Base-by-base conservation (phyloP, 2,329 filamentous ascomycete species). In the Venturiaceae sp. region DNA sequence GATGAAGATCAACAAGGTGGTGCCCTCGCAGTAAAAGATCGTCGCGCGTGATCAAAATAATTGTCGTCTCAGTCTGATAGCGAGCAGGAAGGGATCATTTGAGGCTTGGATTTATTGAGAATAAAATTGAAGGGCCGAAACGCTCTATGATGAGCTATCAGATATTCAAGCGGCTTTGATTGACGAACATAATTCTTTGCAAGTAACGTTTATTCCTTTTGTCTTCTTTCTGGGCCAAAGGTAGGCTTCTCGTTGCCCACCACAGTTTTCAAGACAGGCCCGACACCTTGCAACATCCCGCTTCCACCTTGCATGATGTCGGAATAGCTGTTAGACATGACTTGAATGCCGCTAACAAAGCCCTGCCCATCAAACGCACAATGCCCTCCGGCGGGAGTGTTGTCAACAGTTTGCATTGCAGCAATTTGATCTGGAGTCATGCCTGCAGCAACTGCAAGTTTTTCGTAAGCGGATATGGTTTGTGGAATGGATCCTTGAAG, bases 281-380 rank as follows among this genome's bases (percentile, higher is more conserved):
- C 75, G 30, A 83, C 75, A 0, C 79, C 80, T 9, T 68, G 63
- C 3, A 83, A 75, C 46, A 71, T 62, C 2, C 81, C 81, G 57
- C 75, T 71, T 0, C 78, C 79, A 34, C 78, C 77, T 63, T 78
- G 78, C 69, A 83, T 76, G 16, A 83, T 72, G 57, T 75, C 76
- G 3, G 74, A 72, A 66, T 77, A 84, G 62, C 75, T 80, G 32
- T 78, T 71, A 8, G 77, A 70, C 71, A 83, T 77, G n/a, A 81
- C 71, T 70, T 83, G 80, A 33, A 83, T 77, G 11, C 81, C 80
- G n/a, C 72, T 75, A 9, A 77, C 75, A 62, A 83, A 84, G 9
- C 69, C 77, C 63, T 77, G 62, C 13, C 71, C 77, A 65, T 84
- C 81, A 60, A 84, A 84, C 56, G 74, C 80, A 69, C 81, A 84